Conservation (phyloP, 306 rosid species). For the Cucurbita moschata region DNA sequence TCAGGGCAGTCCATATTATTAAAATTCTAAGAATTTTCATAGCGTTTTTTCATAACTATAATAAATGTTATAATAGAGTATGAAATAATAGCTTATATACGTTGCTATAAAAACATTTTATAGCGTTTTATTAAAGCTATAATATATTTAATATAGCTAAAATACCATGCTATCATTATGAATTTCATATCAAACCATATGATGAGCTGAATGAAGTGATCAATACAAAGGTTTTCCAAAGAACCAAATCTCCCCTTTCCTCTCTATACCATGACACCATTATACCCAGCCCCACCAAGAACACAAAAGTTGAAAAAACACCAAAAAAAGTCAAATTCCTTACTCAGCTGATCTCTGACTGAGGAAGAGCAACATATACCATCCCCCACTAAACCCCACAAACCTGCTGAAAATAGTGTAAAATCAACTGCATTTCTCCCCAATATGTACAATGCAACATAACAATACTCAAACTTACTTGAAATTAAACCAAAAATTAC, state of each 20-base stretch:
- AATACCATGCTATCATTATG: no score
- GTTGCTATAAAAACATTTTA: no score
- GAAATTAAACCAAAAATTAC: background rate
- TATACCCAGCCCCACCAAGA: slow-evolving; percentile 10
- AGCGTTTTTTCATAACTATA: no score
- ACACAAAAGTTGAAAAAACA: background rate
- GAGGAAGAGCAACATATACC: slow-evolving; percentile 2
- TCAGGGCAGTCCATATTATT: no score
- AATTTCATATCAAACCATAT: background rate
- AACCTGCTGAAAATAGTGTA: background rate
- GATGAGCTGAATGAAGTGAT: slow-evolving; percentile 2
- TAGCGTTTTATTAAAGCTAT: no score
- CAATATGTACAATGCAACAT: background rate
- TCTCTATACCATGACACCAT: slow-evolving; percentile 8
- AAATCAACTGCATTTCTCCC: background rate
- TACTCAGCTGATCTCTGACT: background rate
- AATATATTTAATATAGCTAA: no score
- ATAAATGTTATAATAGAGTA: no score
- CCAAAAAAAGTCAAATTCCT: background rate
- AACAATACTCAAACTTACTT: background rate
- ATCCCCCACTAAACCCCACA: slow-evolving; percentile 7
- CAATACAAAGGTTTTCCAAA: slow-evolving; percentile 3
- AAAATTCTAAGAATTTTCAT: no score
- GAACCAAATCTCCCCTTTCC: background rate
- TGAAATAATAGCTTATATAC: no score